Percentiles rank a stretch among this genome's conserved stretches.
Evolutionary conservation across 148 eudicot genomes (phyloP).

Genomic region (Oxyria digyna): DNA sequence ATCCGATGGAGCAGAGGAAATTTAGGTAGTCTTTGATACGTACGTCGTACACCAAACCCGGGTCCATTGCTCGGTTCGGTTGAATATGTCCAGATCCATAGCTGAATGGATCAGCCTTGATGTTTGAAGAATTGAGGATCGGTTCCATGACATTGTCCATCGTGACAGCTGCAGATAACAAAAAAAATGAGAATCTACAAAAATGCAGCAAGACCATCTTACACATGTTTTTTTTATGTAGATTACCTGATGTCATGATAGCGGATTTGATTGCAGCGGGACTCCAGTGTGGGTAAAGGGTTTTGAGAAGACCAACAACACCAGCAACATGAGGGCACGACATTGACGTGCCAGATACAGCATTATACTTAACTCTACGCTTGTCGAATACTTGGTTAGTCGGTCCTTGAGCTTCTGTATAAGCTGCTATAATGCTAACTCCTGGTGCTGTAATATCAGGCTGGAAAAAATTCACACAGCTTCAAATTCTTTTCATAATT

Average conservation of each 20-base stretch:
- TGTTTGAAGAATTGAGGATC: conserved; percentile 41
- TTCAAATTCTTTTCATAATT: neutral
- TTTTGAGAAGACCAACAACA: conserved; percentile 64
- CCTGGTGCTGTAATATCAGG: conserved; percentile 96
- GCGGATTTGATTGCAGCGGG: conserved; percentile 91
- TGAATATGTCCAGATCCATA: conserved; percentile 83
- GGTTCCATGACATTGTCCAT: conserved; percentile 46
- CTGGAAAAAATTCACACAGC: conserved; percentile 21
- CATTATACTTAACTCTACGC: conserved; percentile 54
- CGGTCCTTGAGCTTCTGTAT: conserved; percentile 69
- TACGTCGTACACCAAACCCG: conserved; percentile 75
- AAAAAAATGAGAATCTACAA: neutral
- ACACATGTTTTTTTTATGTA: neutral
- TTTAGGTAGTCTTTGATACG: conserved; percentile 40
- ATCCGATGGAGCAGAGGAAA: conserved; percentile 55
- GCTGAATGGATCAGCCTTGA: conserved; percentile 49
- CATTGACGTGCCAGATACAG: conserved; percentile 89
- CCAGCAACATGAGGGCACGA: conserved; percentile 93
- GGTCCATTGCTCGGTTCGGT: conserved; percentile 79
- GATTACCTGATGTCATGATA: conserved; percentile 76
- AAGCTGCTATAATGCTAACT: conserved; percentile 83
- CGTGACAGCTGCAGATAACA: conserved; percentile 35
- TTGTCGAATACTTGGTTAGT: conserved; percentile 61
- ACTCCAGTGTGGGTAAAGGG: conserved; percentile 74
- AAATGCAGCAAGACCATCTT: neutral